Evolutionary conservation across 345 rosid genomes (phyloP).

Genomic region (Acer campestre): DNA sequence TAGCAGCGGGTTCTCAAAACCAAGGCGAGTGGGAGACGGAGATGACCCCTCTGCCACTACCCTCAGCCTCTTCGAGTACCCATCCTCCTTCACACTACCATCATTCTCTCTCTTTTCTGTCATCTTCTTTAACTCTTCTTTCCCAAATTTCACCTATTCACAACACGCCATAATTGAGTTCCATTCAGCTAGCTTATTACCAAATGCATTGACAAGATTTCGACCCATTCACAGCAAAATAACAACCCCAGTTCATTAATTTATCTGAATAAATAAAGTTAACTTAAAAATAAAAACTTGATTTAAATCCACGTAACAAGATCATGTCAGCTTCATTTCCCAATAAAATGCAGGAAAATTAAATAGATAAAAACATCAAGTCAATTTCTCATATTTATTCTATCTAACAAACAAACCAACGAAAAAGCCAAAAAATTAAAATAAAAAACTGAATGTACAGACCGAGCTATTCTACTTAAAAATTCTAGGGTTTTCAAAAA

Average conservation of each 20-base stretch:
- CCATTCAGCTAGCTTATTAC: neutral
- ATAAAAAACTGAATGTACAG: too few relatives aligned
- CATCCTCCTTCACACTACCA: conserved; percentile 40
- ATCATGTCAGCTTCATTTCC: neutral
- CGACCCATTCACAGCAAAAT: neutral
- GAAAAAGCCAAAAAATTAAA: too few relatives aligned
- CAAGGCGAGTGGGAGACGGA: conserved; percentile 35
- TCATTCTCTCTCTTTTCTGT: conserved; percentile 41
- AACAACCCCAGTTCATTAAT: neutral
- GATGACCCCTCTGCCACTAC: conserved; percentile 31
- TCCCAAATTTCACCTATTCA: conserved; percentile 17
- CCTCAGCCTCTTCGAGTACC: conserved; percentile 53
- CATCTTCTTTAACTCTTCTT: conserved; percentile 30
- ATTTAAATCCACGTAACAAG: neutral
- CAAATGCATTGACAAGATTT: neutral
- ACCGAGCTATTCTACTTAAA: neutral
- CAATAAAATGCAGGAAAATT: too few relatives aligned
- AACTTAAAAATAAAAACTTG: neutral
- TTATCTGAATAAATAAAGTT: neutral
- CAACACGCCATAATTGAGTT: neutral
- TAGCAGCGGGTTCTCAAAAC: conserved; percentile 63
- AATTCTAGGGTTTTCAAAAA: neutral
- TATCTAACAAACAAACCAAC: too few relatives aligned
- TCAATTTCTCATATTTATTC: too few relatives aligned
- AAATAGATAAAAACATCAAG: too few relatives aligned